Base-by-base conservation (phyloP, 1,139 yeast species). In the Blastobotrys proliferans region DNA sequence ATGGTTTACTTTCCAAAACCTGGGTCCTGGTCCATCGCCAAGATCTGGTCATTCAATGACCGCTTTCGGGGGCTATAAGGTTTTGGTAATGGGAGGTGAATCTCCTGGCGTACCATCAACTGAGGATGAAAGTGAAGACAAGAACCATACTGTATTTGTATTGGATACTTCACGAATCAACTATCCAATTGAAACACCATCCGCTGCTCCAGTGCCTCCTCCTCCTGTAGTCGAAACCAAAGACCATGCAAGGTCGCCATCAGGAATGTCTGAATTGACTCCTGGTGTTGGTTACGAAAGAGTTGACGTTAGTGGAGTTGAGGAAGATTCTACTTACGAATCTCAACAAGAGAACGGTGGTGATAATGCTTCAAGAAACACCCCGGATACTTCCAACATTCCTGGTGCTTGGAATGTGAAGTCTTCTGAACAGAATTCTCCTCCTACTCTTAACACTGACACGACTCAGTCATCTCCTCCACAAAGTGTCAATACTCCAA, bases 41-140 rank as follows among this genome's bases (percentile, higher is more conserved):
- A 77, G 97, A 54, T 85, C 94, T 50, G 98, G 98, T n/a, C 98
- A 92, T 63, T 79, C 96, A 8, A 71, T 92, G 70, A 81, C 97
- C 1, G 77, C 82, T 46, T 72, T 84, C 41, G 76, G 70, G 39
- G 77, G 75, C 49, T 79, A 85, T 58, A 85, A 82, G 62, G 63
- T 92, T 41, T 61, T 90, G 21, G 79, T 92, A 18, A 82, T 94
- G 85, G 98, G 98, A 35, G 98, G 98, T 48, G 95, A 87, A 47
- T 58, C 61, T 4, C 61, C 64, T 3, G 61, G 58, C 5, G 45
- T 47, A 21, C 47, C 37, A 3, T 42, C 48, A 8, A 46, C 48
- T 24, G 54, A 51, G n/a, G 63, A 60, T 40, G 43, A 48, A 14
- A 45, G 47, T 34, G 51, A 57, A 11, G 61, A 56, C 11, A 62